Evolutionary conservation across 306 rosid genomes (phyloP), one percentile per base, ranked within the genome.

Genomic region (Arachis hypogaea): DNA sequence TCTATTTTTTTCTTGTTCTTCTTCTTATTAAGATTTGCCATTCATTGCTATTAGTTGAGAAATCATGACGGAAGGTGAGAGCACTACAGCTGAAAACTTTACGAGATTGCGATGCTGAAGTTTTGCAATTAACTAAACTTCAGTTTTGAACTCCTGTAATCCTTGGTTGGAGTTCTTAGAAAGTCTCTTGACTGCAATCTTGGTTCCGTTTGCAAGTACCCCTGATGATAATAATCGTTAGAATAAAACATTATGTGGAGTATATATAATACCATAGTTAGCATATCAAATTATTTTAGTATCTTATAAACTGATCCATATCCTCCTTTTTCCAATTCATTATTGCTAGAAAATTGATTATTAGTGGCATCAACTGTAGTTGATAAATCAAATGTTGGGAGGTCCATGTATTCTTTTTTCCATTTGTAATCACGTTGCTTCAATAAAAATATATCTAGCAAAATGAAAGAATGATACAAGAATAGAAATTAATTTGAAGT

Each of bases 301-400:
- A 86, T 84, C 85, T 83, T 86, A 41, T 78, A 83, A 40, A 86
- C 86, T 0, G 66, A 41, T 49, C 90, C 87, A 64, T 81, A 86
- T 2, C 90, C 87, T 2, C 87, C 82, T 45, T 78, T 70, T 12
- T 85, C 86, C 1, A 86, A 52, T 54, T 78, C 81, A 57, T 86
- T 84, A 49, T 7, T 16, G 41, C 2, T 3, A 9, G 86, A 83
- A 44, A 86, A 86, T 9, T 79, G 28, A 22, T 22, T 22, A 30
- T 78, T 11, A 2, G 86, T 81, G 14, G 86, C 83, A 3, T 71
- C 14, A 36, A 52, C 59, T 40, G 73, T 69, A 41, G 58, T 61
- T 7, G 70, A 59, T 43, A 75, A 83, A 40, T 76, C 84, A 63
- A 81, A 86, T 38, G 41, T 64, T 7, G 76, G 83, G 11, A 82